These are phyloP conservation scores for Cydonia oblonga DNA, from an alignment of 331 rosid genomes.

Conservation along the genomic window DNA sequence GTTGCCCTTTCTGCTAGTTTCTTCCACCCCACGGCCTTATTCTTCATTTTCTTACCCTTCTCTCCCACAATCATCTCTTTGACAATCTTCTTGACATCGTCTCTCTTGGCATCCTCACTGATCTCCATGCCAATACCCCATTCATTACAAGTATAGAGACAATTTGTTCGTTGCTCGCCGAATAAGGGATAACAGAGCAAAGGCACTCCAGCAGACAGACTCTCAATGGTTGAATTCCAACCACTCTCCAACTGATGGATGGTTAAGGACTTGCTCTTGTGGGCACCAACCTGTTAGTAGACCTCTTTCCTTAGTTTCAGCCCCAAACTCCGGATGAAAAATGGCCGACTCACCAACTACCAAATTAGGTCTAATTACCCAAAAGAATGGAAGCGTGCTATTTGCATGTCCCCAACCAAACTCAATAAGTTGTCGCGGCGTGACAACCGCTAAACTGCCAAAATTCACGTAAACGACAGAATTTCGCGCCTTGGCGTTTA, in stretches of 20 bases:
- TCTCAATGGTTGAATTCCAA: too few species aligned
- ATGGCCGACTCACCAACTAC: background rate
- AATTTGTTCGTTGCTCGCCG: too few species aligned
- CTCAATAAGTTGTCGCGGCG: slow-evolving; percentile 1
- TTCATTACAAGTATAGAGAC: too few species aligned
- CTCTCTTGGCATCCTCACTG: too few species aligned
- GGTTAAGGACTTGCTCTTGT: background rate
- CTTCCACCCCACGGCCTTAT: too few species aligned
- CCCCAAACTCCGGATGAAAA: background rate
- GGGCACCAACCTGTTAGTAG: background rate
- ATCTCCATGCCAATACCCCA: too few species aligned
- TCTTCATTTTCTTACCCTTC: too few species aligned
- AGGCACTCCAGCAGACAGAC: too few species aligned
- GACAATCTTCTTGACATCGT: too few species aligned
- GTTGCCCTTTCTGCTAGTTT: too few species aligned
- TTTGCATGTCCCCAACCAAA: slow-evolving; percentile 44
- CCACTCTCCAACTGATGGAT: background rate
- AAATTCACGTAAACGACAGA: slow-evolving; percentile 15
- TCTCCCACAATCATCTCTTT: too few species aligned
- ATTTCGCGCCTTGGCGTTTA: slow-evolving; percentile 18
- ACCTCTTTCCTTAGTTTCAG: slow-evolving; percentile 5
- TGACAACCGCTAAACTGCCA: slow-evolving; percentile 19
- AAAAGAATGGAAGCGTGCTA: slow-evolving; percentile 26
- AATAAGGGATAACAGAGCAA: too few species aligned
- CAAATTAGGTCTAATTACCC: slow-evolving; percentile 48